A percentile compares a stretch with the other conserved stretches of the same genome.
Evolutionary conservation across 257 asterid species (phyloP).

Genomic region (Gardenia jasminoides): DNA sequence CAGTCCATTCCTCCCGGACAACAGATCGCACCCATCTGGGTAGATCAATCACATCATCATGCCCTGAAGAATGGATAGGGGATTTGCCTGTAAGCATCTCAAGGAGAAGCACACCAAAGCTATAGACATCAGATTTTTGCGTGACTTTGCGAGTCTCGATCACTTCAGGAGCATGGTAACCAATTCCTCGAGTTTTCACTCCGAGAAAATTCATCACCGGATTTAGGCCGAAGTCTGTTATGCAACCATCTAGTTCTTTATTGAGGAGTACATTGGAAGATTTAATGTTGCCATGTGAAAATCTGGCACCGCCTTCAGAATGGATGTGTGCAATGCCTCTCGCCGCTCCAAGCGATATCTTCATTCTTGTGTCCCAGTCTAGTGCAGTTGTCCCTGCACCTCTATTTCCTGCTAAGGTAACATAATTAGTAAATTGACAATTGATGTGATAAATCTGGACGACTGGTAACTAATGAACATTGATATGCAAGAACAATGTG

Average conservation of each 20-base stretch:
- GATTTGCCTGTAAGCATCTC: constrained; percentile 90
- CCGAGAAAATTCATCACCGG: constrained; percentile 55
- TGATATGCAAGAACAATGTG: background rate
- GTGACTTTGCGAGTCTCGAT: constrained; percentile 58
- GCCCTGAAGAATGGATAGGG: constrained; percentile 55
- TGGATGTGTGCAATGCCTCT: constrained; percentile 77
- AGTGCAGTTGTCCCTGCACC: constrained; percentile 46
- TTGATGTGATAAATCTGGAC: background rate
- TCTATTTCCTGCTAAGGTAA: constrained; percentile 44
- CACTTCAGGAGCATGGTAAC: constrained; percentile 91
- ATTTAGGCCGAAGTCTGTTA: constrained; percentile 69
- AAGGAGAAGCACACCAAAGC: constrained; percentile 89
- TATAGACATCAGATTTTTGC: constrained; percentile 82
- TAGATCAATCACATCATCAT: constrained; percentile 67
- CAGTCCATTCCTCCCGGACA: constrained; percentile 97
- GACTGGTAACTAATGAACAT: background rate
- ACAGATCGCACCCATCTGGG: constrained; percentile 96
- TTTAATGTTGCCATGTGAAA: constrained; percentile 76
- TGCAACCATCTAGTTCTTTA: constrained; percentile 47
- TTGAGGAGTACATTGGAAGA: constrained; percentile 80
- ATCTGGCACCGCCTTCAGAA: constrained; percentile 53
- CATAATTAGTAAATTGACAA: background rate
- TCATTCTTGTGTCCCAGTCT: constrained; percentile 84
- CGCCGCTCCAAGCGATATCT: constrained; percentile 73
- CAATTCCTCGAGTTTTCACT: constrained; percentile 57